Evolutionary conservation across 2,329 filamentous ascomycete species (phyloP).

Genomic region (Davidsoniella virescens): DNA sequence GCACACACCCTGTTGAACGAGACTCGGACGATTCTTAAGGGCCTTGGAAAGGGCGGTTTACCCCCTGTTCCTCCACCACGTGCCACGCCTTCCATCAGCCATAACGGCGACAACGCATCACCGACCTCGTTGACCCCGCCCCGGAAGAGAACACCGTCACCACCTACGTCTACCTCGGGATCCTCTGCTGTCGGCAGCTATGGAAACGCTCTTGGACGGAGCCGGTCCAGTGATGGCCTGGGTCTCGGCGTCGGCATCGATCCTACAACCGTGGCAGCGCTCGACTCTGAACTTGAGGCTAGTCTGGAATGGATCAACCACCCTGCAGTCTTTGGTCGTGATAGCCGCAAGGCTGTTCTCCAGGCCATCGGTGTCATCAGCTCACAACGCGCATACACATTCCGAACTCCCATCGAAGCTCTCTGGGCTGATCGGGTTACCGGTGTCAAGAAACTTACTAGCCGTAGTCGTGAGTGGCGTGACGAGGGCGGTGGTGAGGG

Average conservation of each 20-base stretch:
- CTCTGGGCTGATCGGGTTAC: constrained; percentile 74
- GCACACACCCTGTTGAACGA: constrained; percentile 85
- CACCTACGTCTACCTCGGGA: constrained; percentile 32
- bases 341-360: constrained; percentile 86
- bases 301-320: constrained; percentile 96
- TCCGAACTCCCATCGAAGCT: constrained; percentile 73
- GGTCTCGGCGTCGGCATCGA: constrained; percentile 64
- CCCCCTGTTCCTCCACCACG: constrained; percentile 63
- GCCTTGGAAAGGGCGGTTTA: constrained; percentile 83
- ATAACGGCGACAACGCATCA: constrained; percentile 17
- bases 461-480: constrained; percentile 79
- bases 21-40: constrained; percentile 88
- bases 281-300: constrained; percentile 80
- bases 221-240: constrained; percentile 41
- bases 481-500: constrained; percentile 65
- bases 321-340: constrained; percentile 82
- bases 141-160: constrained; percentile 39
- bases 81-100: constrained; percentile 21
- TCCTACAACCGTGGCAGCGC: constrained; percentile 58
- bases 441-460: constrained; percentile 67
- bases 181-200: constrained; percentile 25
- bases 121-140: constrained; percentile 33
- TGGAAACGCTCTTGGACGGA: constrained; percentile 28
- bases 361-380: constrained; percentile 95
- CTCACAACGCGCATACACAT: constrained; percentile 85